Conservation (phyloP, 2,329 filamentous ascomycete species). For the Aspergillus cejpii region DNA sequence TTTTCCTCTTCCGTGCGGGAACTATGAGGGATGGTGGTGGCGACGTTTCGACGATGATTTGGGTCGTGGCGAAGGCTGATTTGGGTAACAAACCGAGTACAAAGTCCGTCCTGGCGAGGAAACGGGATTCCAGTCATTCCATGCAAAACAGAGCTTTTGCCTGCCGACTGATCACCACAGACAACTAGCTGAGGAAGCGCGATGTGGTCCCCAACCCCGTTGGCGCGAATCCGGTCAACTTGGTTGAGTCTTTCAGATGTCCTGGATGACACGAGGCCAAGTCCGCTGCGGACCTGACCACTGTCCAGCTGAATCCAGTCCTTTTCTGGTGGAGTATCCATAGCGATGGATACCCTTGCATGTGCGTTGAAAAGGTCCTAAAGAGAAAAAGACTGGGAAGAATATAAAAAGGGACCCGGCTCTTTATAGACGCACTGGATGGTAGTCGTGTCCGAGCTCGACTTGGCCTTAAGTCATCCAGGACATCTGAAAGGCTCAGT, state of each 20-base stretch:
- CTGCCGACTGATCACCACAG: conserved; percentile 57
- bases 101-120: conserved; percentile 53
- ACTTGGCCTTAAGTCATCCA: conserved; percentile 1
- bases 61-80: conserved; percentile 41
- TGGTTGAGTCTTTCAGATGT: conserved; percentile 42
- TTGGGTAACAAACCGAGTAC: conserved; percentile 57
- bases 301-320: conserved; percentile 1
- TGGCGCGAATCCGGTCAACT: conserved; percentile 49
- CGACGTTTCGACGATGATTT: not conserved
- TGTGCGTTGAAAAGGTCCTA: conserved; percentile 1
- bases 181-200: conserved; percentile 56
- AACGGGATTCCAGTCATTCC: conserved; percentile 57
- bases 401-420: not conserved
- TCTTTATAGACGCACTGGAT: conserved; percentile 4
- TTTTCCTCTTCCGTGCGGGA: conserved; percentile 12
- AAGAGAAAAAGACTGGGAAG: not conserved
- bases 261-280: conserved; percentile 10
- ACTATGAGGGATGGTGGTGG: conserved; percentile 8
- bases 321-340: conserved; percentile 2
- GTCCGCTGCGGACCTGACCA: too few relatives aligned
- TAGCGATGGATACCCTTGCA: not conserved
- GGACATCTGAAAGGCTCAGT: conserved; percentile 3
- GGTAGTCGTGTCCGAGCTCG: not conserved
- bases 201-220: conserved; percentile 46
- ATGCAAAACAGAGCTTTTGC: conserved; percentile 56